A percentile compares a stretch with the other conserved stretches of the same genome.
Evolutionary conservation across 129 eudicot genomes (phyloP).

Genomic region (Centella asiatica): DNA sequence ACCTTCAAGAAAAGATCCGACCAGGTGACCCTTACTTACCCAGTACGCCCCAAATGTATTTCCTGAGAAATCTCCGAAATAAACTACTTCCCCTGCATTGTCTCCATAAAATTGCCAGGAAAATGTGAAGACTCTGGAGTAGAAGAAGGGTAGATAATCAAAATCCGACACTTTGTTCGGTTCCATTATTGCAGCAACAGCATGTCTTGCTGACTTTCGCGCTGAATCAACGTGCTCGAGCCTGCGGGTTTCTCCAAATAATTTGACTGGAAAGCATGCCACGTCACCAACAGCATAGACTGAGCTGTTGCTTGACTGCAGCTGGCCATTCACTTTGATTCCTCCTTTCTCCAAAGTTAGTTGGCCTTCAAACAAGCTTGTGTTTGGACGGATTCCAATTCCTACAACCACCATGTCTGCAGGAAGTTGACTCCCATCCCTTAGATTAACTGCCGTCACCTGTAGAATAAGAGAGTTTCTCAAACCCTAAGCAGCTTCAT

Average conservation of each 20-base stretch:
- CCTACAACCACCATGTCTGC: slow-evolving; percentile 90
- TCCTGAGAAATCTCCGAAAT: slow-evolving; percentile 81
- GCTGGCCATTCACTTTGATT: slow-evolving; percentile 66
- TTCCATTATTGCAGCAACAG: slow-evolving; percentile 70
- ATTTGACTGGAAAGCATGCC: slow-evolving; percentile 78
- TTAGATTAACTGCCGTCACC: slow-evolving; percentile 83
- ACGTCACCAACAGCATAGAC: slow-evolving; percentile 95
- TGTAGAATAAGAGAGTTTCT: slow-evolving; percentile 18
- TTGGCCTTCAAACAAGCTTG: slow-evolving; percentile 89
- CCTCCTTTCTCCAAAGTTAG: slow-evolving; percentile 87
- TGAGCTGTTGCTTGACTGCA: slow-evolving; percentile 78
- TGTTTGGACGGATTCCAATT: slow-evolving; percentile 91
- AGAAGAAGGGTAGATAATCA: slow-evolving; percentile 95
- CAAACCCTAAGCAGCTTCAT: no score
- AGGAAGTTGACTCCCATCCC: slow-evolving; percentile 68
- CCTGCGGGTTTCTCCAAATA: slow-evolving; percentile 70
- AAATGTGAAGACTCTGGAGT: slow-evolving; percentile 74
- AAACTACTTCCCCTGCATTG: slow-evolving; percentile 62
- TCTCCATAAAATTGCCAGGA: slow-evolving; percentile 98
- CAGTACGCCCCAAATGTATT: slow-evolving; percentile 86
- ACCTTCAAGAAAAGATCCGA: slow-evolving; percentile 93
- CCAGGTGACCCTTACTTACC: slow-evolving; percentile 69
- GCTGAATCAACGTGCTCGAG: slow-evolving; percentile 97
- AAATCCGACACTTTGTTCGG: slow-evolving; percentile 60
- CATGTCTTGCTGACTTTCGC: slow-evolving; percentile 79